These are phyloP conservation scores for Papiliotrema nemorosa DNA, from an alignment of 1,284 basidiomycete genomes.

Conservation along the genomic window DNA sequence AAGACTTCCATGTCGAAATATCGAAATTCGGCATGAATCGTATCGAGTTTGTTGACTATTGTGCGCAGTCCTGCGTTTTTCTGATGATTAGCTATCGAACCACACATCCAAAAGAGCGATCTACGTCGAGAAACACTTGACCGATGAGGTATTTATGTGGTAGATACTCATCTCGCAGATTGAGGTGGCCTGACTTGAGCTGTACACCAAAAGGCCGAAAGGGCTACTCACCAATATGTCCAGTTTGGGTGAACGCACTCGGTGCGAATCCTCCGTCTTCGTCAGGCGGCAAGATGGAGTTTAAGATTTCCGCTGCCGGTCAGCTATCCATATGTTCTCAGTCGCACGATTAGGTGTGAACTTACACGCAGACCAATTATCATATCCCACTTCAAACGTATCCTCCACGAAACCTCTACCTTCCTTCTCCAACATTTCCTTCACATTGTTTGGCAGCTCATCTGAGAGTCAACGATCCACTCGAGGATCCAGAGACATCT, in stretches of 20 bases:
- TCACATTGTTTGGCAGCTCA: not conserved
- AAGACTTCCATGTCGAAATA: conserved; percentile 97
- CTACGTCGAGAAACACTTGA: conserved; percentile 81
- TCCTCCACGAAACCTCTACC: not conserved
- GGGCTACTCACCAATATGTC: conserved; percentile 72
- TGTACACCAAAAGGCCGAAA: not conserved
- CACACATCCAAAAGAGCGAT: too few relatives aligned
- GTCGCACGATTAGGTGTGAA: not conserved
- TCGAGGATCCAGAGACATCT: not conserved
- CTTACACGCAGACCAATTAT: conserved; percentile 1
- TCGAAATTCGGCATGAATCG: conserved; percentile 81
- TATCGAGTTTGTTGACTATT: conserved; percentile 93
- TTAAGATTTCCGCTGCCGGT: conserved; percentile 70
- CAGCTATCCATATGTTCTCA: not conserved
- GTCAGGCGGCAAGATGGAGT: conserved; percentile 70
- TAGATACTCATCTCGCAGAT: conserved; percentile 83
- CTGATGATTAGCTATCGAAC: conserved; percentile 50
- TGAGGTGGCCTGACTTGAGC: conserved; percentile 64
- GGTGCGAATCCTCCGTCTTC: conserved; percentile 70
- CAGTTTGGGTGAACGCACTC: conserved; percentile 79
- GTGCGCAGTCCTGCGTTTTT: conserved; percentile 79
- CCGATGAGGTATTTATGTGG: conserved; percentile 90
- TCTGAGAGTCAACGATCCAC: not conserved
- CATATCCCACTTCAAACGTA: not conserved
- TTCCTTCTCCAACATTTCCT: not conserved